Evolutionary conservation across 2,329 filamentous ascomycete species (phyloP).

Genomic region (Aureobasidium namibiae): DNA sequence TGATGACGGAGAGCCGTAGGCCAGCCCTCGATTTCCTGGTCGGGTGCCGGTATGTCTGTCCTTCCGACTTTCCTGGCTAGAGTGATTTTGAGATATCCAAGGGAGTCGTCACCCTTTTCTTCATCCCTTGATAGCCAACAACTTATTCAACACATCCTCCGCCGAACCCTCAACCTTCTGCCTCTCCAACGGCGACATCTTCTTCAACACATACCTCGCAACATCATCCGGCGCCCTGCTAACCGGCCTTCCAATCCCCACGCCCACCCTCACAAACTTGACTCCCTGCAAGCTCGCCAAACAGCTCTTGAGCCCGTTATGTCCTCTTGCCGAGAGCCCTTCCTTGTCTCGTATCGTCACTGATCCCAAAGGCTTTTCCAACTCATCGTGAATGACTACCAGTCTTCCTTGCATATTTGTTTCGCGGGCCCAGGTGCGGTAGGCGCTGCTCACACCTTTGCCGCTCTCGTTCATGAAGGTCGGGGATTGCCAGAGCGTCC

Average conservation of each 20-base stretch:
- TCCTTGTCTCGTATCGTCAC: conserved; percentile 49
- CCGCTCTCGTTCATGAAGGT: conserved; percentile 82
- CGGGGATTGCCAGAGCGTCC: conserved; percentile 66
- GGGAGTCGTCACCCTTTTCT: background rate
- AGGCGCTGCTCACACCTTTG: conserved; percentile 57
- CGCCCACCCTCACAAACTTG: conserved; percentile 61
- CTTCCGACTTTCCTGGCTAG: background rate
- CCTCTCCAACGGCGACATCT: conserved; percentile 50
- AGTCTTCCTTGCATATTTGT: conserved; percentile 40
- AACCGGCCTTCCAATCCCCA: conserved; percentile 80
- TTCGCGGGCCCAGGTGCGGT: conserved; percentile 45
- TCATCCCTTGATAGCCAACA: conserved; percentile 22
- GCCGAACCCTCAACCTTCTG: conserved; percentile 23
- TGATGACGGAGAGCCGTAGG: too few relatives aligned
- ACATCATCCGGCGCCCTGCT: conserved; percentile 61
- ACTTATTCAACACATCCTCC: conserved; percentile 32
- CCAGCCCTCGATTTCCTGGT: background rate
- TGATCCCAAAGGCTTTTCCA: conserved; percentile 63
- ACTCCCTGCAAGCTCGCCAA: conserved; percentile 85
- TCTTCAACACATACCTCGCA: conserved; percentile 66
- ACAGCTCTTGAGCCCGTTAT: conserved; percentile 46
- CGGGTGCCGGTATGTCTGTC: background rate
- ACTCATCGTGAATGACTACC: conserved; percentile 80
- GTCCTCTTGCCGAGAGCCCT: conserved; percentile 42
- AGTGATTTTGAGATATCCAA: background rate